phyloP scores from a whole-genome alignment of 371 early-diverging fungal species.

The Rhizopus sp. region DNA sequence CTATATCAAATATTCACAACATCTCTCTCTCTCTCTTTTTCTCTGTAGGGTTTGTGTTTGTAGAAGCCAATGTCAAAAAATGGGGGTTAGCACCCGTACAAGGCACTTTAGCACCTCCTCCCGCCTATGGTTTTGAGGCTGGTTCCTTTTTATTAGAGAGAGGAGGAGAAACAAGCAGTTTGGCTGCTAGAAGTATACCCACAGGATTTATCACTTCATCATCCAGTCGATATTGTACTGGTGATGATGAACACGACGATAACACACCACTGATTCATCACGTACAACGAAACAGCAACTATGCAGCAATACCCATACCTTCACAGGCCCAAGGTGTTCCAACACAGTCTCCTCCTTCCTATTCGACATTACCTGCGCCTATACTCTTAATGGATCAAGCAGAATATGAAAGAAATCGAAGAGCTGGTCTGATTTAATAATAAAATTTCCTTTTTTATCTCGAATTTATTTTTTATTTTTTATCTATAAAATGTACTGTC shows the following conservation, averaged over 20 bases:
- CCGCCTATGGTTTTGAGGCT: slow-evolving; percentile 61
- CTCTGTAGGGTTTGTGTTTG: slow-evolving; percentile 59
- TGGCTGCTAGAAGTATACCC: no score
- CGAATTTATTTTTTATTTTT: slow-evolving; percentile 3
- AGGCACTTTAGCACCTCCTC: slow-evolving; percentile 72
- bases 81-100: slow-evolving; percentile 79
- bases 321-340: slow-evolving; percentile 2
- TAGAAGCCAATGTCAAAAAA: slow-evolving; percentile 82
- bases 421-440: background rate
- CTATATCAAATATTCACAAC: no score
- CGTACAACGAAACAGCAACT: slow-evolving; percentile 2
- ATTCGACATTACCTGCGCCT: slow-evolving; percentile 19
- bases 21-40: background rate
- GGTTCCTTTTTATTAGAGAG: slow-evolving; percentile 49
- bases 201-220: no score
- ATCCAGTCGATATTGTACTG: background rate
- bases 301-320: slow-evolving; percentile 11
- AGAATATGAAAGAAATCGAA: slow-evolving; percentile 4
- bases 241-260: slow-evolving; percentile 14
- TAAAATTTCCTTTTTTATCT: background rate
- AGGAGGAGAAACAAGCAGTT: background rate
- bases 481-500: slow-evolving; percentile 6
- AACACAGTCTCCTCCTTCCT: slow-evolving; percentile 20
- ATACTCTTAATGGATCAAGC: slow-evolving; percentile 6
- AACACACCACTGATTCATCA: slow-evolving; percentile 26